Evolutionary conservation across 106 monocot genomes (phyloP), one percentile per base, ranked within the genome.

Genomic region (Amphibolis antarctica): DNA sequence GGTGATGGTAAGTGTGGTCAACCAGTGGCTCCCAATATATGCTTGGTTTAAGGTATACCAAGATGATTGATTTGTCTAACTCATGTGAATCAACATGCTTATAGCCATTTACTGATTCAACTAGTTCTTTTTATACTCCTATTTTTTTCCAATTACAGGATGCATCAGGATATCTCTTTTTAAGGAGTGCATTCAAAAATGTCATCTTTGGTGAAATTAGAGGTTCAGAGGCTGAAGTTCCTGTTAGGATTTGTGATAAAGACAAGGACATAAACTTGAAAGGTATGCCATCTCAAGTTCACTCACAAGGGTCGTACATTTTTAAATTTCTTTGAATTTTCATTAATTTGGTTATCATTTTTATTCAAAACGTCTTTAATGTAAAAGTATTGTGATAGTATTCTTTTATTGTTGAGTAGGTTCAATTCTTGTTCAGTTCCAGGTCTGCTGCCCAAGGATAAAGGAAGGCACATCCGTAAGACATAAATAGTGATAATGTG

Each of bases 101-200:
- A n/a, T n/a, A n/a, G n/a, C n/a, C n/a, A n/a, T n/a, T n/a, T n/a
- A n/a, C n/a, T n/a, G n/a, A n/a, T n/a, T n/a, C n/a, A n/a, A n/a
- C n/a, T n/a, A n/a, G n/a, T n/a, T n/a, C n/a, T n/a, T n/a, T n/a
- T n/a, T n/a, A n/a, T n/a, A n/a, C n/a, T n/a, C n/a, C n/a, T n/a
- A n/a, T n/a, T n/a, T n/a, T n/a, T n/a, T n/a, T 50, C 30, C 64
- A 19, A 19, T 57, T 78, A 23, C 78, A 92, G 92, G 64, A 69
- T 71, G 85, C 82, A 55, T 76, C 85, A 57, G 88, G 85, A 71
- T 68, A 73, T 71, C 67, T 88, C 23, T 92, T 88, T 66, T 63
- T 80, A 53, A 77, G 68, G 80, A 92, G 85, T 71, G 92, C 92
- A 66, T 92, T 92, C 60, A 78, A 74, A 80, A 45, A 80, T 74